Conservation (phyloP, 2,329 filamentous ascomycete species). For the Achaetomium macrosporum region DNA sequence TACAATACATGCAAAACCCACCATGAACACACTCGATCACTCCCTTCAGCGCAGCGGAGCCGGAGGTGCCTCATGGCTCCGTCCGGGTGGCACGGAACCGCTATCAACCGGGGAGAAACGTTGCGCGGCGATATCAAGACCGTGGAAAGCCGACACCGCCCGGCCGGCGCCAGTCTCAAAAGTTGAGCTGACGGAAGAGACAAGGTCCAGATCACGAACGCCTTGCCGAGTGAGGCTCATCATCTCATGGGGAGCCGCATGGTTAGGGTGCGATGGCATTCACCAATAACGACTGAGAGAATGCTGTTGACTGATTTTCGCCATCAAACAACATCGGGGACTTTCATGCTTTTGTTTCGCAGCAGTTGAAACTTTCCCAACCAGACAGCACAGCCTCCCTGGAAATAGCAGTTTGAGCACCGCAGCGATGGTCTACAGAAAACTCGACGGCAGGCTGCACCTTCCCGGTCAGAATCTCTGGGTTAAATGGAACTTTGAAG, state of each 20-base stretch:
- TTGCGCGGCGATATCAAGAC: neutral
- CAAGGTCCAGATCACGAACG: neutral
- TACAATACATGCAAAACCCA: neutral
- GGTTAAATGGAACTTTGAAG: too few relatives aligned
- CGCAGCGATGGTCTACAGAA: too few relatives aligned
- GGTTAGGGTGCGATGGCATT: neutral
- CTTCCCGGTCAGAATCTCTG: too few relatives aligned
- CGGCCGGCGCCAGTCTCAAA: too few relatives aligned
- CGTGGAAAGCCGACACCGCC: too few relatives aligned
- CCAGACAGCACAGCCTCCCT: constrained; percentile 22
- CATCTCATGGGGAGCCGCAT: constrained; percentile 12
- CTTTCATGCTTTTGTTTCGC: neutral
- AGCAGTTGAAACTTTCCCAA: neutral
- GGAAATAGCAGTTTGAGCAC: constrained; percentile 26
- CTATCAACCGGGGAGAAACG: neutral
- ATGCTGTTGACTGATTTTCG: constrained; percentile 25
- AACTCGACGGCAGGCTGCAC: neutral
- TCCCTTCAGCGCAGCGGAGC: neutral
- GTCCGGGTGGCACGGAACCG: neutral
- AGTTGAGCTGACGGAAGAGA: neutral
- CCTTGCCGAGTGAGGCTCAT: constrained; percentile 14
- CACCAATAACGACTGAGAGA: constrained; percentile 22
- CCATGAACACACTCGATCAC: too few relatives aligned
- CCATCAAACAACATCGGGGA: neutral
- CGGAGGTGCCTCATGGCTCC: neutral